Percentiles rank a stretch among this genome's conserved stretches.
phyloP scores from a whole-genome alignment of 1,139 yeast genomes.

The Saccharomyces hybrid region DNA sequence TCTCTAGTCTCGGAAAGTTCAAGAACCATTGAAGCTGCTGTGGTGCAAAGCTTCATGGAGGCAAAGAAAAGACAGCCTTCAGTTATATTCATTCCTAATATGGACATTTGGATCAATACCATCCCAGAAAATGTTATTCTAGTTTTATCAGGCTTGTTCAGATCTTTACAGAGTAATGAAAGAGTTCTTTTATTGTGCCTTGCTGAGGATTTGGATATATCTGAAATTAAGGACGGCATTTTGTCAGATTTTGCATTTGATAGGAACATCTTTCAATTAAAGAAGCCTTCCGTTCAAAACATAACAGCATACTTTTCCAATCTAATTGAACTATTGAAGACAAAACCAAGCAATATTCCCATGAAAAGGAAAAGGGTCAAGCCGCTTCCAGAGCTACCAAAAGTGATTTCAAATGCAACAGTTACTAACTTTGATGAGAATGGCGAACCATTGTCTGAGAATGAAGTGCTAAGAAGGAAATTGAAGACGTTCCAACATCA shows the following conservation, averaged over 20 bases:
- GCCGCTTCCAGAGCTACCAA: slow-evolving; percentile 37
- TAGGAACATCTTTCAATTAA: slow-evolving; percentile 40
- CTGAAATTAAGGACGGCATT: slow-evolving; percentile 7
- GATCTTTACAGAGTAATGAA: slow-evolving; percentile 65
- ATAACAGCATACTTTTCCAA: slow-evolving; percentile 47
- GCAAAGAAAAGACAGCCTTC: slow-evolving; percentile 89
- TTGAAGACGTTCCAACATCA: slow-evolving; percentile 51
- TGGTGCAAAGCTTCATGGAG: slow-evolving; percentile 80
- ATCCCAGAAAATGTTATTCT: slow-evolving; percentile 64
- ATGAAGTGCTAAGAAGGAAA: slow-evolving; percentile 24
- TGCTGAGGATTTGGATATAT: slow-evolving; percentile 41
- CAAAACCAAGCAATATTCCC: slow-evolving; percentile 54
- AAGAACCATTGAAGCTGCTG: slow-evolving; percentile 73
- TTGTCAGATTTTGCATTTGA: slow-evolving; percentile 29
- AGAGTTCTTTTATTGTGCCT: slow-evolving; percentile 70
- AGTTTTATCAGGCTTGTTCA: slow-evolving; percentile 60
- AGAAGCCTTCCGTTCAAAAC: slow-evolving; percentile 38
- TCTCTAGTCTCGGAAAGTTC: slow-evolving; percentile 73
- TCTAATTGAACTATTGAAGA: slow-evolving; percentile 46
- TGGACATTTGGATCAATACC: slow-evolving; percentile 68
- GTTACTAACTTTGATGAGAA: slow-evolving; percentile 16
- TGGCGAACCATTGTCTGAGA: slow-evolving; percentile 20
- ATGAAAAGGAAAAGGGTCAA: slow-evolving; percentile 35
- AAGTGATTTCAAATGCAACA: slow-evolving; percentile 31
- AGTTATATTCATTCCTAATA: slow-evolving; percentile 73